Conservation (phyloP, 2,329 filamentous ascomycete species). For the Colletotrichum caudatum region DNA sequence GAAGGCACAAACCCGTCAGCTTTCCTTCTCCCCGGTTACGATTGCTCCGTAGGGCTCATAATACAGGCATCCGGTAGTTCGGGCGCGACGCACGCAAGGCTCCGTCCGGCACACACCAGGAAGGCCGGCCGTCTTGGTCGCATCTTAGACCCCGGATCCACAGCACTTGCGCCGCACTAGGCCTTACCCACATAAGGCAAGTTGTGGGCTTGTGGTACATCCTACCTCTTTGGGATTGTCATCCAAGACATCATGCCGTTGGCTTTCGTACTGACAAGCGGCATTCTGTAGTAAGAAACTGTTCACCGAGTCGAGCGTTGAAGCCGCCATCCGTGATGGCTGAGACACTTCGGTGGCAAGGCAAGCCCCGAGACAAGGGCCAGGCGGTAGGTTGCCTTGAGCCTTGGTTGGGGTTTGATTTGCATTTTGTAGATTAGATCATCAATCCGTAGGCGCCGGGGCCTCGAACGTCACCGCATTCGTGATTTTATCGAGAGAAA, state of each 20-base stretch:
- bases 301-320: constrained; percentile 18
- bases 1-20: constrained; percentile 14
- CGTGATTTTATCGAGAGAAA: too few relatives aligned
- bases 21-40: constrained; percentile 11
- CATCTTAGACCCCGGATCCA: background rate
- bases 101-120: background rate
- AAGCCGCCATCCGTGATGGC: constrained; percentile 2
- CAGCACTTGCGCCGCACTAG: background rate
- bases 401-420: constrained; percentile 13
- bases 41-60: background rate
- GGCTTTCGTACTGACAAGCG: constrained; percentile 25
- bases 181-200: constrained; percentile 9
- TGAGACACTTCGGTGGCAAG: constrained; percentile 21
- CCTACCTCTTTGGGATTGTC: background rate
- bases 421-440: constrained; percentile 22
- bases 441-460: background rate
- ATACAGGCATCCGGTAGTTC: constrained; percentile 8
- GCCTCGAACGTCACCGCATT: background rate
- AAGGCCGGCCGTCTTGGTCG: background rate
- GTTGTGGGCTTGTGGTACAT: constrained; percentile 22
- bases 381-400: constrained; percentile 11
- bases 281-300: constrained; percentile 22
- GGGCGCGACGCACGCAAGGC: constrained; percentile 6
- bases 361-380: constrained; percentile 28
- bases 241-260: constrained; percentile 17